Evolutionary conservation across 768 basidiomycete genomes (phyloP), one percentile per base, ranked within the genome.

Genomic region (Mycena pura): DNA sequence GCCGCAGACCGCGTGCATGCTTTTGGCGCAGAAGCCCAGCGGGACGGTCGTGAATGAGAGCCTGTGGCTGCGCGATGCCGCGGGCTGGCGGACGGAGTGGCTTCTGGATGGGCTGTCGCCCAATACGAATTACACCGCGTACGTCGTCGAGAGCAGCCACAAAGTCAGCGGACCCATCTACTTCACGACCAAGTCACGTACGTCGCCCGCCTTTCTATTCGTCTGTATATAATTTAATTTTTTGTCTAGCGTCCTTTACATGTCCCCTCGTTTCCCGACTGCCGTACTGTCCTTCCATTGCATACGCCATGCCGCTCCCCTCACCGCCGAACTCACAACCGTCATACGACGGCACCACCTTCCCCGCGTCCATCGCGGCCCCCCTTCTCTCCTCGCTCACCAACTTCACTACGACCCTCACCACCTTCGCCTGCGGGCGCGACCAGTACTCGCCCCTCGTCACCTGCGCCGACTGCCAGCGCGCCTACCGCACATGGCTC

Each of bases 401-500:
- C 47, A 92, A 93, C 74, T 93, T 95, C 73, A 89, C 92, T 1
- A 80, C 82, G 1, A 82, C 85, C 19, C 84, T 96, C 9, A 81
- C 83, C 29, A 90, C 89, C 3, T 85, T 88, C 61, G 84, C 92
- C 1, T 95, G 94, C 70, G 91, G 91, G 17, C 83, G 91, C 27
- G 92, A 94, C 69, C 69, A 79, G 54, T 96, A 93, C 76, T 93
- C 91, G 6, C 89, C 90, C 0, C 73, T 94, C 21, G 85, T 91
- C 25, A 84, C 86, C 4, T 96, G 94, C 69, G 80, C 83, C 14
- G 88, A 91, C 71, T 95, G 93, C 68, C 84, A 88, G 63, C 73
- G 73, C 21, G 86, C 85, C 22, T 96, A 95, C 71, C 83, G 89
- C 31, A 78, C 76, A 31, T 96, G 92, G 92, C 82, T 91, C 31